Conservation (phyloP, 768 basidiomycete genomes). For the Pisolithus albus region DNA sequence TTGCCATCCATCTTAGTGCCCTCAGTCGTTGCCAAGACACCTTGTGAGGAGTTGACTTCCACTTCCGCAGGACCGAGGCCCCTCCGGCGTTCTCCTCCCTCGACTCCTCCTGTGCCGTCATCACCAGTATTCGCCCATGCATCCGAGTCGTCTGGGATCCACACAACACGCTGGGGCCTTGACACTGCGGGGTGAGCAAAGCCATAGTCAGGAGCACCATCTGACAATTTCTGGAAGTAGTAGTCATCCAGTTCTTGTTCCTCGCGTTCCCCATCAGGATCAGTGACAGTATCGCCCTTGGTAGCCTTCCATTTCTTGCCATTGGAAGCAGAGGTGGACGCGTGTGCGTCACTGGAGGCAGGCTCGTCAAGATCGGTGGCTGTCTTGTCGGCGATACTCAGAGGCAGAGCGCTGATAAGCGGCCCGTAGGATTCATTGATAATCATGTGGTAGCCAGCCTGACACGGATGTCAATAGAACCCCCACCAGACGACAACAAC, state of each 20-base stretch:
- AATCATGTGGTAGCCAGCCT: conserved; percentile 68
- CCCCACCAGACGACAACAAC: not conserved
- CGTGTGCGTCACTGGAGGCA: not conserved
- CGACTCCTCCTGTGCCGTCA: not conserved
- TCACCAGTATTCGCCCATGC: conserved; percentile 8
- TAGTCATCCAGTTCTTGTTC: conserved; percentile 12
- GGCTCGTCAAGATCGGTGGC: conserved; percentile 29
- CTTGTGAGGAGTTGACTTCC: conserved; percentile 42
- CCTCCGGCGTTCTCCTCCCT: not conserved
- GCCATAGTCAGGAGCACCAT: conserved; percentile 42
- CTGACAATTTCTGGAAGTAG: conserved; percentile 19
- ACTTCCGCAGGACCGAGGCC: conserved; percentile 61
- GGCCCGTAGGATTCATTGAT: conserved; percentile 78
- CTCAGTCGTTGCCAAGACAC: conserved; percentile 43
- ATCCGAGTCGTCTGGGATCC: conserved; percentile 75
- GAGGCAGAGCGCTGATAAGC: conserved; percentile 66
- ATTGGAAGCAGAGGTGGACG: not conserved
- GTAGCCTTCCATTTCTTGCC: not conserved
- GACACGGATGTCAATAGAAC: not conserved
- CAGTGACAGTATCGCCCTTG: conserved; percentile 11
- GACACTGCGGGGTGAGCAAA: conserved; percentile 85
- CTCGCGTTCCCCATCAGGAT: conserved; percentile 2
- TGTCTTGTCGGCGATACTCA: conserved; percentile 69
- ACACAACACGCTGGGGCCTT: conserved; percentile 68
- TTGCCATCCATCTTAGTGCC: conserved; percentile 55